phyloP scores from a whole-genome alignment of 345 rosid genomes.

The Melaleuca quinquenervia region DNA sequence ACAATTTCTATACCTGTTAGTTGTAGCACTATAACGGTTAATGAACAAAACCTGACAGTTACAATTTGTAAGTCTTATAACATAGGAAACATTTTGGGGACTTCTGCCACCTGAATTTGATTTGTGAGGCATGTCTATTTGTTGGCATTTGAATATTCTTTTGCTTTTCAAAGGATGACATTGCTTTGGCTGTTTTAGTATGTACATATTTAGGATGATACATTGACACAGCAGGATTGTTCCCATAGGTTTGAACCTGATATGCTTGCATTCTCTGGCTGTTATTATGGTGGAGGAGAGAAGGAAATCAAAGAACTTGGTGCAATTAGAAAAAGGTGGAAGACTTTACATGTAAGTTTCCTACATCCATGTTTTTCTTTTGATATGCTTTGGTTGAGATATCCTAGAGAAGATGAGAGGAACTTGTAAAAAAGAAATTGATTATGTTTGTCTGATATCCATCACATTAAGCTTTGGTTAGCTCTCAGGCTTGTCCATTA shows the following conservation, averaged over 20 bases:
- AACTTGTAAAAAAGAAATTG: neutral
- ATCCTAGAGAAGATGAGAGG: neutral
- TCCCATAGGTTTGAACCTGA: slow-evolving; percentile 91
- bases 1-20: neutral
- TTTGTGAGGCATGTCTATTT: neutral
- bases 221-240: slow-evolving; percentile 15
- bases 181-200: neutral
- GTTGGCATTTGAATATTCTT: neutral
- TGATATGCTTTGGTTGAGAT: neutral
- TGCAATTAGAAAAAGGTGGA: slow-evolving; percentile 92
- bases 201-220: neutral
- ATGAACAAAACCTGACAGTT: neutral
- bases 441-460: neutral
- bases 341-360: slow-evolving; percentile 76
- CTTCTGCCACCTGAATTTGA: neutral
- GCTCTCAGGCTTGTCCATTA: neutral
- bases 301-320: slow-evolving; percentile 72
- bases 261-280: slow-evolving; percentile 99
- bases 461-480: neutral
- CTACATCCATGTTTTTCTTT: neutral
- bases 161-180: neutral
- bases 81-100: neutral
- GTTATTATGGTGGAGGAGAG: slow-evolving; percentile 97
- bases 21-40: neutral
- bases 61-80: neutral